Conservation (phyloP, 148 eudicot species). For the Beta vulgaris region DNA sequence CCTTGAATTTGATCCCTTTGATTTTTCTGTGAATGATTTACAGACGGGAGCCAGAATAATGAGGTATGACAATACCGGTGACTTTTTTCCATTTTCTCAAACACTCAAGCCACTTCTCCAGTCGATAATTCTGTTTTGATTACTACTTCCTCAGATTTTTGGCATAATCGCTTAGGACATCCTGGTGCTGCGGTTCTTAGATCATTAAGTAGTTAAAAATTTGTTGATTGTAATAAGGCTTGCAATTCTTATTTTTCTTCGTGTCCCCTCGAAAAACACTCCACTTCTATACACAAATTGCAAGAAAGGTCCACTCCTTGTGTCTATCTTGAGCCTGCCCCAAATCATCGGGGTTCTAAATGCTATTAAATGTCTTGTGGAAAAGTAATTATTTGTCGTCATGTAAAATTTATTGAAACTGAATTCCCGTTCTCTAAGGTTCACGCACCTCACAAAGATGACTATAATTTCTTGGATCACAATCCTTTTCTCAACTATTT, state of each 20-base stretch:
- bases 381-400: too few species aligned
- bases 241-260: too few species aligned
- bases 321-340: slow-evolving; percentile 1
- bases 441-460: neutral
- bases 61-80: slow-evolving; percentile 8
- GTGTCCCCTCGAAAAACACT: too few species aligned
- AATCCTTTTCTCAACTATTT: neutral
- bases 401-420: too few species aligned
- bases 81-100: neutral
- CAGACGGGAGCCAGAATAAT: slow-evolving; percentile 12
- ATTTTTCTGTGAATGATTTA: slow-evolving; percentile 8
- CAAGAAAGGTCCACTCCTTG: neutral
- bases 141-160: neutral
- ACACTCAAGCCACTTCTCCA: slow-evolving; percentile 2
- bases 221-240: too few species aligned
- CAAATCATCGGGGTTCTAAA: neutral
- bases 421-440: too few species aligned
- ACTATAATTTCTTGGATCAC: neutral
- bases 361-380: neutral
- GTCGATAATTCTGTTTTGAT: neutral
- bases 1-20: neutral
- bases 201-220: neutral
- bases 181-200: neutral
- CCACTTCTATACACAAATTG: neutral
- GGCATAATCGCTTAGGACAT: neutral